Evolutionary conservation across 805 yeast genomes (phyloP), one percentile per base, ranked within the genome.

Genomic region (Schizosaccharomyces lindneri): DNA sequence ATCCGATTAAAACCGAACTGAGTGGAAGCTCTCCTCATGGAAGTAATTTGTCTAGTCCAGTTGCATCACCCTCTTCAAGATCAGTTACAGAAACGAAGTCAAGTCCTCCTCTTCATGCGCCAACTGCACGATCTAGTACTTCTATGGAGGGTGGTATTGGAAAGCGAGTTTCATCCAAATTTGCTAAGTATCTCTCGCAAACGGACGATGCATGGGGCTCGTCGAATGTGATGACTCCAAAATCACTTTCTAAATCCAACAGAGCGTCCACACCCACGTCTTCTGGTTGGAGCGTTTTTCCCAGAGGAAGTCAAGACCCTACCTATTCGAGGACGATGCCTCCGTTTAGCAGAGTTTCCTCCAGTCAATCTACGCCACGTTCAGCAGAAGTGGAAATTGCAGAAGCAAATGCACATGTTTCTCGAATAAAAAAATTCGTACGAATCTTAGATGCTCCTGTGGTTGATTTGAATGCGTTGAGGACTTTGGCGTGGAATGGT

Each of bases 401-500:
- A 9, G 36, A 24, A 2, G 27, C 19, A 21, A 51, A 51, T n/a
- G 81, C 85, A 43, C 73, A 79, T 48, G 76, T 81, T 59, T 76
- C 83, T 19, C 77, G 86, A 62, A 82, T 83, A 66, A 73, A 77
- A 59, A 81, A 81, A 69, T 87, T 88, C 70, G 83, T 82, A 62
- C 75, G 76, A 39, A 75, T 87, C 2, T 71, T 90, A 43, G 75
- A 74, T 48, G 74, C 76, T 21, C 70, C 75, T 9, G 75, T 74
- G 19, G 81, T 89, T 46, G 85, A 87, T 65, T 70, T 86, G 63
- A 77, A 76, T 60, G 88, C 83, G 61, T 75, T 93, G 62, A 78
- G 87, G 64, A 81, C 84, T 68, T 76, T 88, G 61, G 79, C 96
- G 19, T 93, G 98, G 97, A 85, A 89, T 67, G 98, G 99, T 1